Evolutionary conservation across 2,329 filamentous ascomycete species (phyloP), one percentile per base, ranked within the genome.

Genomic region (Neurospora sp.): DNA sequence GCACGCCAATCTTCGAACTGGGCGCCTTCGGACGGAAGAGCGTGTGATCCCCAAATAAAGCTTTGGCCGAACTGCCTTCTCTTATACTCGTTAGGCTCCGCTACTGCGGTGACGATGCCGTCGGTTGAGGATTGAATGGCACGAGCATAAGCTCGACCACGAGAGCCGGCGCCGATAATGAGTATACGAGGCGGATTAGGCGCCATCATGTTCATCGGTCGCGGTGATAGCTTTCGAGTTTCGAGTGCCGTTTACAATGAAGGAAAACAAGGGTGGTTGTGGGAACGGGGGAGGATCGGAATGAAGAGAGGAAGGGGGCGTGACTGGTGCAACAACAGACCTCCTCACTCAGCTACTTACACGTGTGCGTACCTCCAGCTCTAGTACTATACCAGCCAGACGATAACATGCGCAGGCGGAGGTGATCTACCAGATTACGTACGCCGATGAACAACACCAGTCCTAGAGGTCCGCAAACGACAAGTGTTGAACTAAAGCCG

Each of bases 111-210:
- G 71, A 98, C 87, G 39, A 89, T 78, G 6, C 90, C 92, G 73
- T 88, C 86, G 71, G 87, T 89, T 19, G 87, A 87, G 17, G 84
- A 82, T n/a, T 82, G 79, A 8, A 93, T 88, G 68, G 90, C 90
- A 71, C 84, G 83, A 39, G 90, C 91, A 78, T 96, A 97, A 38
- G 88, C 86, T 68, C 86, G 85, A 15, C 93, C 93, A 41, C 93
- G 89, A 66, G 91, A 92, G 40, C 93, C 93, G 8, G 92, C 93
- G 23, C 93, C 93, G 74, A 97, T 89, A 76, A 97, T 86, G 69
- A 96, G 84, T 76, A 96, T 88, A 67, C 90, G 88, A 3, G 89
- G 87, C 33, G 87, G 85, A 39, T 77, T 81, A 6, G 79, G 77
- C 3, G 86, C 86, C 77, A 82, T 79, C 62, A n/a, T 62, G 28